Evolutionary conservation across 2,329 filamentous ascomycete species (phyloP), one percentile per base, ranked within the genome.

Genomic region (Epichloe hybrida): DNA sequence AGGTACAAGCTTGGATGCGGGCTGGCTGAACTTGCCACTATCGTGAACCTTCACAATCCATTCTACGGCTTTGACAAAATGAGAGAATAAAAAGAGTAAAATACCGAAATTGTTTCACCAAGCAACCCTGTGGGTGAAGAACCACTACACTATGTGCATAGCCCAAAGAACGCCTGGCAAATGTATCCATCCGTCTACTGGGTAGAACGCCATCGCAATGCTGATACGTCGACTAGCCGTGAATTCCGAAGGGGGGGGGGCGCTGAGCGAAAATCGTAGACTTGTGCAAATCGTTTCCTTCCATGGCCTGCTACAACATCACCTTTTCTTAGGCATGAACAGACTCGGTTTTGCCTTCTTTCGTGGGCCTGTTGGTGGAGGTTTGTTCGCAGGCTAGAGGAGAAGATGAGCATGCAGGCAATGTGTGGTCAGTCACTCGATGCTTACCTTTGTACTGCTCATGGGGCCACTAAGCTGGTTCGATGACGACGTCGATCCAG

Each of bases 251-350:
- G 17, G 17, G 17, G 15, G 17, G 17, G 17, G 34, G 35, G 20
- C 23, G 4, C 7, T 20, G 4, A 13, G 12, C 23, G 37, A 17
- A 23, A n/a, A 13, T 38, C 2, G 8, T 21, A 42, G 13, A 42
- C 17, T 42, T 20, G 40, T 13, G 21, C 20, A 6, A 5, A 11
- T 21, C 3, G 3, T 5, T 41, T 7, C 36, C 17, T 5, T 34
- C 13, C 46, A 27, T 11, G 21, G 20, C 35, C 21, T 8, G 34
- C 35, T n/a, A 12, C 8, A 23, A 8, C 8, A 23, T 54, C 27
- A 59, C 35, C 56, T 54, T 51, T 55, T 59, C 46, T 55, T 55
- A 15, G 57, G 56, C 48, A 60, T 45, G 21, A 60, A 60, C 4
- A 60, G 34, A 51, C 53, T 59, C 12, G 56, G 54, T 39, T 57